These are phyloP conservation scores for Darksidea phi DNA, from an alignment of 495 filamentous ascomycete genomes.

Conservation along the genomic window DNA sequence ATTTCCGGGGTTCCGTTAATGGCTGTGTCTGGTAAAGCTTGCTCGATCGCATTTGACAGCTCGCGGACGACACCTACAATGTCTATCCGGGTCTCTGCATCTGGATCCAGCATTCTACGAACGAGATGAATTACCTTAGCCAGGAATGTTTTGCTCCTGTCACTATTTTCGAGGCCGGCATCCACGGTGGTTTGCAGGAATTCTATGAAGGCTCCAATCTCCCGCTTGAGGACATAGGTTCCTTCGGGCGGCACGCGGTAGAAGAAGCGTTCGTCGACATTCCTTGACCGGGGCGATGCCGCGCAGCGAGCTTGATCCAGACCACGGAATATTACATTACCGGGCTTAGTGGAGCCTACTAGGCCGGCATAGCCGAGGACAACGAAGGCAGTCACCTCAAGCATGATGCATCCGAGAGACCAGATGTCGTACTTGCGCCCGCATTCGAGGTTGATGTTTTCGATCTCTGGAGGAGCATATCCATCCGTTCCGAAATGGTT, in stretches of 20 bases:
- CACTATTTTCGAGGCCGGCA: neutral
- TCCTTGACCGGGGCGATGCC: neutral
- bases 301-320: conserved; percentile 14
- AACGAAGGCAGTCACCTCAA: conserved; percentile 22
- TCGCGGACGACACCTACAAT: conserved; percentile 14
- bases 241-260: neutral
- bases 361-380: conserved; percentile 18
- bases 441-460: conserved; percentile 1
- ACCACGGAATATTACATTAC: neutral
- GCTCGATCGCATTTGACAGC: conserved; percentile 3
- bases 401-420: conserved; percentile 29
- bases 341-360: neutral
- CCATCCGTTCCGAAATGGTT: conserved; percentile 19
- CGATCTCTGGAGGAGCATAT: conserved; percentile 31
- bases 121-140: conserved; percentile 3
- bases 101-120: conserved; percentile 10
- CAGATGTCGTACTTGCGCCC: conserved; percentile 25
- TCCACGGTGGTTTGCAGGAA: neutral
- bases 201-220: conserved; percentile 10
- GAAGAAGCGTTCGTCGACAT: conserved; percentile 9
- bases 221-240: conserved; percentile 1
- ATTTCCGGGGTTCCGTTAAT: neutral
- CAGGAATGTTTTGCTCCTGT: conserved; percentile 12
- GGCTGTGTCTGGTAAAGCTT: neutral
- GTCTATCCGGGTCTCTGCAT: conserved; percentile 12